A percentile compares a stretch with the other conserved stretches of the same genome.
Evolutionary conservation across 768 basidiomycete species (phyloP).

Genomic region (Sporobolomyces phaffii): DNA sequence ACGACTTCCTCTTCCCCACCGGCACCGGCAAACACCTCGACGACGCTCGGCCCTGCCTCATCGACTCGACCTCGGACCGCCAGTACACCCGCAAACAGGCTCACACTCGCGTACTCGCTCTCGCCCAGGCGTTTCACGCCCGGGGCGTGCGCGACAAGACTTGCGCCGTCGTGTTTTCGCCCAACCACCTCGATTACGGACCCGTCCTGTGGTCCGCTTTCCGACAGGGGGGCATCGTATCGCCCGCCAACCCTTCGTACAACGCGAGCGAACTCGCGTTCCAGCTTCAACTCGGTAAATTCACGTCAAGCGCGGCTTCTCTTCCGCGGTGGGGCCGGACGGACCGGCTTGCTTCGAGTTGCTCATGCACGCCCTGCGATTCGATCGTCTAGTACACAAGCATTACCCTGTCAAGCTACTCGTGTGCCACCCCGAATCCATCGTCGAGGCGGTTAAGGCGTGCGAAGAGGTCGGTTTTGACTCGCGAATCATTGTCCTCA

Average conservation of each 20-base stretch:
- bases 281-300: conserved; percentile 22
- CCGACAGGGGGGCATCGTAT: conserved; percentile 10
- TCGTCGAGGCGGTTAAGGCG: conserved; percentile 24
- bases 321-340: too few species aligned
- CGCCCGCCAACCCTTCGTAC: conserved; percentile 32
- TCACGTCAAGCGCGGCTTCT: not conserved
- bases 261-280: conserved; percentile 14
- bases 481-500: conserved; percentile 16
- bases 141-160: not conserved
- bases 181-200: conserved; percentile 31
- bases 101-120: conserved; percentile 3
- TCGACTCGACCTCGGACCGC: conserved; percentile 1
- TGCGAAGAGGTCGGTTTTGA: conserved; percentile 12
- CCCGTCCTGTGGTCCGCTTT: conserved; percentile 7
- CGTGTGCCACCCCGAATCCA: conserved; percentile 14
- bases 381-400: not conserved
- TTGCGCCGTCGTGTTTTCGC: conserved; percentile 8
- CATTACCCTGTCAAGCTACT: conserved; percentile 25
- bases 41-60: conserved; percentile 12
- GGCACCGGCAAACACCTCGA: not conserved
- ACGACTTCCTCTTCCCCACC: conserved; percentile 26
- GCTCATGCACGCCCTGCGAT: too few species aligned
- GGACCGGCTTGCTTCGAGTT: too few species aligned
- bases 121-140: conserved; percentile 18
- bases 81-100: conserved; percentile 12